A percentile compares a stretch with the other conserved stretches of the same genome.
These are phyloP conservation scores for Talaromyces trachyspermus DNA, from an alignment of 495 filamentous ascomycete genomes.

Conservation along the genomic window DNA sequence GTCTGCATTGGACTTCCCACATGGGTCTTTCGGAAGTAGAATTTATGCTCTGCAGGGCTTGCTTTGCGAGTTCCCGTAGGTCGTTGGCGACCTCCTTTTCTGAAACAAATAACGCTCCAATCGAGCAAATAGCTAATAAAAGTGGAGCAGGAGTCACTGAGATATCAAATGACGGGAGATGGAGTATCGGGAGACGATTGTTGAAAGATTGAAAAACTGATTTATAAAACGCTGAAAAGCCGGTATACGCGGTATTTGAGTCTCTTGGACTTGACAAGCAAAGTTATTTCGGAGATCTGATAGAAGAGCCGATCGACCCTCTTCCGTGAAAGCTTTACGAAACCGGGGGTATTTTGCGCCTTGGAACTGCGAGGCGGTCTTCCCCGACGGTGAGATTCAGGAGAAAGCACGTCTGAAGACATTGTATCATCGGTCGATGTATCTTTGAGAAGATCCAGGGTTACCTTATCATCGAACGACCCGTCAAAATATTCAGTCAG, in stretches of 20 bases:
- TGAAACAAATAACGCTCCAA: constrained; percentile 2
- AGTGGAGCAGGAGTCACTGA: background rate
- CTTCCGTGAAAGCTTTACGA: background rate
- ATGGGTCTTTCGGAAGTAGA: background rate
- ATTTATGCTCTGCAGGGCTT: constrained; percentile 3
- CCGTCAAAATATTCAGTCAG: background rate
- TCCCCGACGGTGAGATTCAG: background rate
- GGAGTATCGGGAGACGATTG: constrained; percentile 4
- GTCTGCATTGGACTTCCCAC: constrained; percentile 9
- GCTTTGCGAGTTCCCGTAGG: constrained; percentile 4
- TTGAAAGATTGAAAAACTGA: constrained; percentile 8
- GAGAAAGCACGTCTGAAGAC: background rate
- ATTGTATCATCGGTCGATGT: background rate
- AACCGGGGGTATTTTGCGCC: background rate
- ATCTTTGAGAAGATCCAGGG: background rate
- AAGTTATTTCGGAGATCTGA: background rate
- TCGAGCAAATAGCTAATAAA: constrained; percentile 4
- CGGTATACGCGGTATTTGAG: background rate
- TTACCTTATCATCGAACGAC: background rate
- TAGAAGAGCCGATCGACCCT: background rate
- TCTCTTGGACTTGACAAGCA: background rate
- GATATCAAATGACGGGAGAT: constrained; percentile 1
- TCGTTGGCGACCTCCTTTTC: constrained; percentile 1
- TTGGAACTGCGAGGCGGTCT: constrained; percentile 1
- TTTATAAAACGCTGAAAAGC: constrained; percentile 1